Evolutionary conservation across 768 basidiomycete species (phyloP), one percentile per base, ranked within the genome.

Genomic region (Pisolithus tinctorius): DNA sequence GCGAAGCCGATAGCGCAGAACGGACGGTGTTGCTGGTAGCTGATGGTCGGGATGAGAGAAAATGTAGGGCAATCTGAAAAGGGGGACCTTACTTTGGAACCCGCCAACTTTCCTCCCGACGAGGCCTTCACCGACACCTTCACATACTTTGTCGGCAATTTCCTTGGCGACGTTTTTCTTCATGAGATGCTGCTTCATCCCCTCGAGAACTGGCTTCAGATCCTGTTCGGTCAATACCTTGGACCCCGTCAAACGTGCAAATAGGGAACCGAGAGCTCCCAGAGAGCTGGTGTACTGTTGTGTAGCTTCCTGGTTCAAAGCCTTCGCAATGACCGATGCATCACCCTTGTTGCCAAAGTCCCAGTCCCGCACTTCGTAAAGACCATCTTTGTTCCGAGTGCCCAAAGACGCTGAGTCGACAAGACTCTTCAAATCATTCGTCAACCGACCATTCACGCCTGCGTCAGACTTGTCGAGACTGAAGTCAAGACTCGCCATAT

Each of bases 161-260:
- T 94, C 93, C 68, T 83, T 89, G 4, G 96, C 96, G 4, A 99
- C 96, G 61, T 99, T 99, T 76, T 98, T 98, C 71, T 87, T 83
- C 93, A 97, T 97, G 42, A 99, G 75, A 68, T 97, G 95, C 54
- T 94, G 91, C 67, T 95, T 93, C 93, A 98, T 98, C 16, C 83
- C 89, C 47, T 86, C 86, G 42, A 98, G 65, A 1, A 95, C 88
- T 7, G 95, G 95, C 58, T 81, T 80, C 49, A 98, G 68, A 65
- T 98, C 95, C 37, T 81, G 76, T 50, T 89, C 79, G 1, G 86
- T 87, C 50, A 99, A 71, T 2, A 83, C 74, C 68, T 93, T 94
- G 25, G 83, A 83, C 0, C 93, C 90, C 4, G 92, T 94, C 58
- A 96, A 69, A 41, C 90, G 78, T 6, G 90, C 82, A 66, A 96